phyloP scores from a whole-genome alignment of 257 asterid genomes.

The Perilla frutescens region DNA sequence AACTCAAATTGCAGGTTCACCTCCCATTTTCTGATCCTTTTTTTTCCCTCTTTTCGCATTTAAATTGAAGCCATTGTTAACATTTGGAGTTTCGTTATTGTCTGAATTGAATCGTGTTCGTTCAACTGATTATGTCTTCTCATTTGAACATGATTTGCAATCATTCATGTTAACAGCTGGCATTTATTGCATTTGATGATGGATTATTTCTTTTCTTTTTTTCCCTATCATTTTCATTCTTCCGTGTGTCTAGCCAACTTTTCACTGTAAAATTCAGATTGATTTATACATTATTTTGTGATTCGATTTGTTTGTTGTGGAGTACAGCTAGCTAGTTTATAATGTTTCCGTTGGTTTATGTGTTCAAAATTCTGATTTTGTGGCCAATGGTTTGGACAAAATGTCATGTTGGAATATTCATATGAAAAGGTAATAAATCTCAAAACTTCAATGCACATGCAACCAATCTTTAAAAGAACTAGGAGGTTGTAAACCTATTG shows the following conservation, averaged over 20 bases:
- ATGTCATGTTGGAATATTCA: not conserved
- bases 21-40: not conserved
- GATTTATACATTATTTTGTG: not conserved
- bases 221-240: not conserved
- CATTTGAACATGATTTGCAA: not conserved
- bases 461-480: not conserved
- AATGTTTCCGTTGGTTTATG: not conserved
- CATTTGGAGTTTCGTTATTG: not conserved
- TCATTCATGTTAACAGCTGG: not conserved
- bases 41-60: not conserved
- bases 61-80: not conserved
- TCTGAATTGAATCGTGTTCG: not conserved
- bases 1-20: not conserved
- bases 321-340: slow-evolving; percentile 5
- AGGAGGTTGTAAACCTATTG: not conserved
- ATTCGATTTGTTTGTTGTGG: slow-evolving; percentile 6
- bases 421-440: not conserved
- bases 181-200: not conserved
- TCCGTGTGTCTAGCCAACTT: not conserved
- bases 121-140: not conserved
- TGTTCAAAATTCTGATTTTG: not conserved
- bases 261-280: not conserved
- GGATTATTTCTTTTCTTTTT: not conserved
- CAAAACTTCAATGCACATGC: not conserved
- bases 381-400: not conserved